Base-by-base conservation (phyloP, 495 filamentous ascomycete species). In the Cercophora newfieldiana region DNA sequence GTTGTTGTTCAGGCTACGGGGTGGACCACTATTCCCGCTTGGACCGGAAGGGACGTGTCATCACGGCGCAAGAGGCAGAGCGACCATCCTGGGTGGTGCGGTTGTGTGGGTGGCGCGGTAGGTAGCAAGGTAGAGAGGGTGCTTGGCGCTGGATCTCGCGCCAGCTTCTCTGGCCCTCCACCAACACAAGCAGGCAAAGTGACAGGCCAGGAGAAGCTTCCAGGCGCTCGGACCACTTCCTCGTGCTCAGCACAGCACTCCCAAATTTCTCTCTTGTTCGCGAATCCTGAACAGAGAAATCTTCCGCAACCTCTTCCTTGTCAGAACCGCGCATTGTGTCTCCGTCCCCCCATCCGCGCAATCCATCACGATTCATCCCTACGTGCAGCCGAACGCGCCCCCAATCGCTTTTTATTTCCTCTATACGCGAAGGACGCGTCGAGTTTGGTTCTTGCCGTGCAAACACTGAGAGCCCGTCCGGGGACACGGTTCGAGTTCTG, bases 211-310 rank as follows among this genome's bases (percentile, higher is more conserved):
- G 58, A 60, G 58, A 48, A 65, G 64, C 70, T 65, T 66, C 65
- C 68, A 63, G 61, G 64, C 72, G 74, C 72, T 76, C 72, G 74
- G 74, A 63, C 74, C 74, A 75, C 28, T 18, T 51, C 28, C 63
- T 68, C 61, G 66, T 68, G 66, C 66, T 68, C 51, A 19, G 55
- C 57, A 65, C 21, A 29, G 33, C 71, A 61, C 59, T 60, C 68
- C 71, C 74, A 74, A 73, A 73, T 71, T 73, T 74, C n/a, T 76
- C 70, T 74, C 67, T 65, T 63, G 44, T 31, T 68, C 68, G 70
- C 69, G 70, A 72, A 66, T 50, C 33, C 66, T 67, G 50, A 33
- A 33, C 55, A 44, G 57, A 29, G 59, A 68, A 76, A 72, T 59
- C 71, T 74, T 75, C 65, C 65, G 61, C 69, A 72, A 71, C 72